These are phyloP conservation scores for Nannizziopsis arthrosporioides DNA, from an alignment of 2,329 filamentous ascomycete species.

Conservation along the genomic window DNA sequence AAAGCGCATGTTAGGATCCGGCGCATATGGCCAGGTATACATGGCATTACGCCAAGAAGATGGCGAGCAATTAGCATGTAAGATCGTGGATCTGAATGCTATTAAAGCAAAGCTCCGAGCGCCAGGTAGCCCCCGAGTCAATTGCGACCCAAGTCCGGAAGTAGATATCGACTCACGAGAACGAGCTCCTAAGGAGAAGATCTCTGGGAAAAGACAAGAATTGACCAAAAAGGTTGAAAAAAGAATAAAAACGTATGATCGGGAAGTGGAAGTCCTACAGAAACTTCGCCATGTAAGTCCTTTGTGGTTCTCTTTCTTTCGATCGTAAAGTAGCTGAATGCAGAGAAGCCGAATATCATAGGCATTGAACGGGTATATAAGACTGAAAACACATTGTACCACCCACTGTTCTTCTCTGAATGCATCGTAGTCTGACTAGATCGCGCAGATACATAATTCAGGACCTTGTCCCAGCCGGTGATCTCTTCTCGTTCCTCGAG, in stretches of 20 bases:
- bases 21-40: conserved; percentile 33
- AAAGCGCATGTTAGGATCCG: conserved; percentile 31
- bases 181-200: background rate
- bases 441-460: conserved; percentile 46
- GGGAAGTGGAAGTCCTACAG: conserved; percentile 39
- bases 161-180: conserved; percentile 16
- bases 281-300: conserved; percentile 41
- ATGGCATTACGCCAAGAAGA: conserved; percentile 30
- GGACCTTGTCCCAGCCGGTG: conserved; percentile 48
- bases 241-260: conserved; percentile 18
- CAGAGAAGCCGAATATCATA: conserved; percentile 46
- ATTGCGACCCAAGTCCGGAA: conserved; percentile 10
- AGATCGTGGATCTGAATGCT: conserved; percentile 31
- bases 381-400: conserved; percentile 41
- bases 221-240: conserved; percentile 5
- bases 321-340: conserved; percentile 3
- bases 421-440: no score
- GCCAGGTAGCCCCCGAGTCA: conserved; percentile 3
- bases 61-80: conserved; percentile 35
- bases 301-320: background rate
- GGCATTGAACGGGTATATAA: conserved; percentile 45
- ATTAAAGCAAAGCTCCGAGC: conserved; percentile 16
- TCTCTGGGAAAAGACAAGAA: conserved; percentile 1
- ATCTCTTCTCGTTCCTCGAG: conserved; percentile 49
- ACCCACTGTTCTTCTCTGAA: background rate